These are phyloP conservation scores for Colletotrichum musicola DNA, from an alignment of 2,329 filamentous ascomycete species.

Conservation along the genomic window DNA sequence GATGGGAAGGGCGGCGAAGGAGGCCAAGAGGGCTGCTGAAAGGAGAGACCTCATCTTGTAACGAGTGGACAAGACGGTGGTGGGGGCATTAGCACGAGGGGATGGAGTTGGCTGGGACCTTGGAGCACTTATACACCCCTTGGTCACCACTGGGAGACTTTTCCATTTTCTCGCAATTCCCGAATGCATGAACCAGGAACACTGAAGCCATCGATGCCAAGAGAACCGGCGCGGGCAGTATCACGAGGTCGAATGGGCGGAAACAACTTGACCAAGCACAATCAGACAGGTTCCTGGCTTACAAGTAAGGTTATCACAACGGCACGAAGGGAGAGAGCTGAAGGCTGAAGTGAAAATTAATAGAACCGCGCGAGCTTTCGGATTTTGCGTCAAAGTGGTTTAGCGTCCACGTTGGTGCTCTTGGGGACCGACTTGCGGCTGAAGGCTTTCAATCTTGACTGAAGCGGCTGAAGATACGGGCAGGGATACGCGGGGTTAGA, in stretches of 20 bases:
- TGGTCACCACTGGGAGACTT: too few species aligned
- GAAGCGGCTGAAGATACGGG: slow-evolving; percentile 5
- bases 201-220: background rate
- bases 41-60: background rate
- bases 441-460: background rate
- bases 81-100: background rate
- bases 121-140: background rate
- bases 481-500: background rate
- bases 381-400: slow-evolving; percentile 12
- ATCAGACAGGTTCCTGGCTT: background rate
- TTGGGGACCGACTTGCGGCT: background rate
- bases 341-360: background rate
- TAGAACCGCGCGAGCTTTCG: slow-evolving; percentile 11
- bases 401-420: background rate
- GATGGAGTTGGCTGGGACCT: background rate
- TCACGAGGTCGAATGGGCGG: background rate
- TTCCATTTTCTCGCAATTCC: too few species aligned
- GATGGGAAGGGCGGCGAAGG: background rate
- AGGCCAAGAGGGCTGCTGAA: background rate
- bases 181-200: background rate
- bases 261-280: background rate
- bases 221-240: background rate
- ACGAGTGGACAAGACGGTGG: background rate
- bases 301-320: background rate
- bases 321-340: background rate